Evolutionary conservation across 2,329 filamentous ascomycete genomes (phyloP).

Genomic region (Harringtonia aguacate): DNA sequence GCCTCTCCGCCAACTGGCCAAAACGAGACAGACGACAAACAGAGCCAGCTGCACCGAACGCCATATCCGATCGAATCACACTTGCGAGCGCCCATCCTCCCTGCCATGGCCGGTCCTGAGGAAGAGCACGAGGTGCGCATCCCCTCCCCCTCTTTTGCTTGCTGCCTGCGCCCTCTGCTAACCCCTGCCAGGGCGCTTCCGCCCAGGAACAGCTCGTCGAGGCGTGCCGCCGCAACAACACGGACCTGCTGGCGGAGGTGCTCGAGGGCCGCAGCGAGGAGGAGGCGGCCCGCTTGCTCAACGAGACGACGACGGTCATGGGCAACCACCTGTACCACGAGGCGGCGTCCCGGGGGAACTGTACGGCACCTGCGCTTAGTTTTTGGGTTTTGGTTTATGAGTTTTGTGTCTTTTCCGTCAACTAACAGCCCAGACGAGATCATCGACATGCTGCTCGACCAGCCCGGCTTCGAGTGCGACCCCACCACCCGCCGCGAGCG

Average conservation of each 20-base stretch:
- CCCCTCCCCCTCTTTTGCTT: background rate
- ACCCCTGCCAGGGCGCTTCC: slow-evolving; percentile 61
- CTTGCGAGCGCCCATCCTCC: no score
- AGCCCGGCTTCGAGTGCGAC: slow-evolving; percentile 78
- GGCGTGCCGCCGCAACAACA: slow-evolving; percentile 88
- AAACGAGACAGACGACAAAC: no score
- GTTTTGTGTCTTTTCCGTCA: background rate
- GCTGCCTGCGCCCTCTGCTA: background rate
- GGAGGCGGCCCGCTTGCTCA: slow-evolving; percentile 67
- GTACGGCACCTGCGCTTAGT: slow-evolving; percentile 40
- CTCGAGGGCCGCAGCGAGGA: slow-evolving; percentile 51
- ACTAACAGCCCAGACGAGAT: slow-evolving; percentile 51
- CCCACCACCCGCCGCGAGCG: slow-evolving; percentile 58
- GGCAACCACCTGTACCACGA: slow-evolving; percentile 87
- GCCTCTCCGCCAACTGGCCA: no score
- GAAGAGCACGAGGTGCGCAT: background rate
- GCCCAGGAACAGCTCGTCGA: slow-evolving; percentile 80
- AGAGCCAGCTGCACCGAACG: no score
- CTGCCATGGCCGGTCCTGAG: no score
- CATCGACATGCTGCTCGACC: slow-evolving; percentile 73
- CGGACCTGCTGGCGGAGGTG: slow-evolving; percentile 68
- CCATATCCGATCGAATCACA: no score
- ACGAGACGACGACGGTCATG: slow-evolving; percentile 73
- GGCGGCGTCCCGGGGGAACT: slow-evolving; percentile 76
- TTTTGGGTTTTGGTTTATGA: background rate